Evolutionary conservation across 805 yeast genomes (phyloP).

Genomic region (Nakazawaea holstii): DNA sequence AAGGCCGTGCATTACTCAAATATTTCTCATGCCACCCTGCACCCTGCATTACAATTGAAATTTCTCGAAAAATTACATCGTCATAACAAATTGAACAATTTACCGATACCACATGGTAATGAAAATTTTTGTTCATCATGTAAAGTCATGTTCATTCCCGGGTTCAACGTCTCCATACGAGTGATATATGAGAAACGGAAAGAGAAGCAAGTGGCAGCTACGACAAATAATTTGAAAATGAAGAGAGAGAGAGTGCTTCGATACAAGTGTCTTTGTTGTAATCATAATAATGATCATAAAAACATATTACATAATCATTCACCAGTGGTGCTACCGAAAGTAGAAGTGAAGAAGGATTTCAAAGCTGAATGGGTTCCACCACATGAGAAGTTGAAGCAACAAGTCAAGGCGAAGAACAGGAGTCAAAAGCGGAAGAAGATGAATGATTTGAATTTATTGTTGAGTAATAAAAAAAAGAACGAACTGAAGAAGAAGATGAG

Average conservation of each 20-base stretch:
- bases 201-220: neutral
- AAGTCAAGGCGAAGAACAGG: slow-evolving; percentile 4
- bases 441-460: slow-evolving; percentile 19
- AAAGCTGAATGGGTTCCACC: slow-evolving; percentile 9
- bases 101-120: slow-evolving; percentile 10
- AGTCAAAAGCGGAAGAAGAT: slow-evolving; percentile 19
- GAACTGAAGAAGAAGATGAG: slow-evolving; percentile 14
- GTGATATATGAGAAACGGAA: slow-evolving; percentile 3
- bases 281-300: slow-evolving; percentile 10
- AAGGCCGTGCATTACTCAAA: slow-evolving; percentile 5
- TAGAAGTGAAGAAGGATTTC: neutral
- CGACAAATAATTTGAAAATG: neutral
- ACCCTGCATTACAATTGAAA: neutral
- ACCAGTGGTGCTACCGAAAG: neutral
- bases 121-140: slow-evolving; percentile 16
- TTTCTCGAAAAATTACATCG: neutral
- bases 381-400: neutral
- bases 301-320: slow-evolving; percentile 2
- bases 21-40: neutral
- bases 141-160: slow-evolving; percentile 16
- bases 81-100: neutral
- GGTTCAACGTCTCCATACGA: slow-evolving; percentile 15
- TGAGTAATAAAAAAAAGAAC: slow-evolving; percentile 10
- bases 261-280: slow-evolving; percentile 20
- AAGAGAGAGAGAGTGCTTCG: slow-evolving; percentile 11